Base-by-base conservation (phyloP, 495 filamentous ascomycete species). In the Rostrohypoxylon terebratum region DNA sequence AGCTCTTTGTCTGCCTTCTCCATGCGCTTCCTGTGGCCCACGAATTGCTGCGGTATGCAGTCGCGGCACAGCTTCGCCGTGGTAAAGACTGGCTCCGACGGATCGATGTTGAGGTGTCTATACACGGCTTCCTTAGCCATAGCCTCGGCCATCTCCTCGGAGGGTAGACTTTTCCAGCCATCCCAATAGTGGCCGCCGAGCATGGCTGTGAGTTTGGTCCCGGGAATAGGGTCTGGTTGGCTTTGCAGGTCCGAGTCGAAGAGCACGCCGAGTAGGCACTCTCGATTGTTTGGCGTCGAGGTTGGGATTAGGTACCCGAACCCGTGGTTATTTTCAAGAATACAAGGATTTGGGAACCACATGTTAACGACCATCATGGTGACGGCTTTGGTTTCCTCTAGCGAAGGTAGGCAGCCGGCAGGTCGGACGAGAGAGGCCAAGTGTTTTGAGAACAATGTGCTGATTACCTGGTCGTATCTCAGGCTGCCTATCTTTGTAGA, bases 181-280 rank as follows among this genome's bases (percentile, higher is more conserved):
- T 93, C 88, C 95, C 94, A 98, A 83, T 91, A 94, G 81, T 98
- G 95, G 5, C 96, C 96, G 57, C 96, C 96, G 21, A 98, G 80
- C 92, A 99, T 97, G 58, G 98, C 92, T 13, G 95, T 98, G 33
- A 99, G 78, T 77, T 97, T 97, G 14, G 93, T 97, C 33, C 93
- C 93, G 0, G 79, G 77, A 38, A 14, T 69, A 65, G 74, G 63
- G 45, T 9, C 79, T 57, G 66, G 42, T 9, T 5, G 42, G 18
- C 61, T 59, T 20, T 78, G 74, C 51, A 91, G 85, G 53, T 93
- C 88, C 0, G 90, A 92, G 74, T 97, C 94, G 78, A 98, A 98
- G 63, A 98, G 90, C 40, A 98, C 94, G 48, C 96, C 96, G 28
- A 99, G 89, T 1, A 90, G 91, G 48, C 87, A 82, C 77, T 98